A percentile compares a stretch with the other conserved stretches of the same genome.
phyloP scores from a whole-genome alignment of 768 basidiomycete genomes.

The Amanita muscaria region DNA sequence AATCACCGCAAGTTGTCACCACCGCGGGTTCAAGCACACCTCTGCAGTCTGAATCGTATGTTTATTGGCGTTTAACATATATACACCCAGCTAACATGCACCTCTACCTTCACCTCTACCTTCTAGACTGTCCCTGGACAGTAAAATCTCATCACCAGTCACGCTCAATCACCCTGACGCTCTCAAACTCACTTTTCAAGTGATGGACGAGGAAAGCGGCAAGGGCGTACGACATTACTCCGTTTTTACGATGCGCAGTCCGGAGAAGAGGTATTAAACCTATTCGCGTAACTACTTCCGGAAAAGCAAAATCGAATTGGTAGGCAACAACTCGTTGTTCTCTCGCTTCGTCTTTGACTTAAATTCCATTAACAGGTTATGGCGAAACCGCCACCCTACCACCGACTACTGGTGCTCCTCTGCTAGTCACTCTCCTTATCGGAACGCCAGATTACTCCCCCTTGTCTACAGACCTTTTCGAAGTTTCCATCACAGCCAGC shows the following conservation, averaged over 20 bases:
- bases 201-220: constrained; percentile 52
- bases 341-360: background rate
- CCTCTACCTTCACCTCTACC: background rate
- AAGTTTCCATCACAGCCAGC: constrained; percentile 64
- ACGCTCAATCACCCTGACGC: constrained; percentile 47
- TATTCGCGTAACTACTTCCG: constrained; percentile 61
- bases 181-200: constrained; percentile 74
- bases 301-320: constrained; percentile 85
- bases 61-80: background rate
- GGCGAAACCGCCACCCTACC: constrained; percentile 69
- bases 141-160: constrained; percentile 41
- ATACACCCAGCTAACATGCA: background rate
- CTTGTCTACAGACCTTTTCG: constrained; percentile 58
- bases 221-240: constrained; percentile 77
- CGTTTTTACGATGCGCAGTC: constrained; percentile 73
- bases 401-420: constrained; percentile 44
- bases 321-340: constrained; percentile 24
- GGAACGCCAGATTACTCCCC: constrained; percentile 64
- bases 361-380: constrained; percentile 47
- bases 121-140: constrained; percentile 46
- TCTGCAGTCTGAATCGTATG: constrained; percentile 61
- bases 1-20: constrained; percentile 56
- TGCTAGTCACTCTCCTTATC: constrained; percentile 70
- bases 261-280: constrained; percentile 85
- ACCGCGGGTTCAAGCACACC: constrained; percentile 43